phyloP scores from a whole-genome alignment of 768 basidiomycete genomes.

The Pisolithus tinctorius region DNA sequence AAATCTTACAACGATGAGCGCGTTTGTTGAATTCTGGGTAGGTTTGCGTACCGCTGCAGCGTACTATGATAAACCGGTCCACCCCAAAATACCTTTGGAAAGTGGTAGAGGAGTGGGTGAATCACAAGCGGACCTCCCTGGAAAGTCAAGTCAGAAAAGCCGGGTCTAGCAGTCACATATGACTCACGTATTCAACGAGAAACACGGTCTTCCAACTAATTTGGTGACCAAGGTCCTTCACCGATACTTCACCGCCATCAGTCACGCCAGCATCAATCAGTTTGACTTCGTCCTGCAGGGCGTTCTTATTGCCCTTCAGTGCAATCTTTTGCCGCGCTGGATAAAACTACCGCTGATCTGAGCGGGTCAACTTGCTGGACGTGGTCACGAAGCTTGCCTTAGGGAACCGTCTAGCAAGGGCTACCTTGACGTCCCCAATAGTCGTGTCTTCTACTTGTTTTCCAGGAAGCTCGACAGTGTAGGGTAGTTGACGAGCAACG shows the following conservation, averaged over 20 bases:
- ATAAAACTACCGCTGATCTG: conserved; percentile 47
- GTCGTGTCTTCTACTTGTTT: conserved; percentile 44
- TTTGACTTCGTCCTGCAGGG: conserved; percentile 56
- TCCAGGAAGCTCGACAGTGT: conserved; percentile 40
- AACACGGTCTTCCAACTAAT: conserved; percentile 86
- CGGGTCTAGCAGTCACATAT: not conserved
- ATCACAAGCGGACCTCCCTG: conserved; percentile 85
- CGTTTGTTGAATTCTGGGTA: not conserved
- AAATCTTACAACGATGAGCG: conserved; percentile 35
- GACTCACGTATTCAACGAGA: conserved; percentile 88
- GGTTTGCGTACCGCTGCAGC: conserved; percentile 57
- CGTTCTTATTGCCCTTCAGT: conserved; percentile 52
- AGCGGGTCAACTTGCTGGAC: conserved; percentile 1
- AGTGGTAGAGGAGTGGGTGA: conserved; percentile 78
- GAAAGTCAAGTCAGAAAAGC: conserved; percentile 2
- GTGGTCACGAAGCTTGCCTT: conserved; percentile 29
- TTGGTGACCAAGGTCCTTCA: conserved; percentile 92
- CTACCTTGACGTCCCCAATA: conserved; percentile 61
- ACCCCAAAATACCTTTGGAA: conserved; percentile 66
- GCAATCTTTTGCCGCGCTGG: conserved; percentile 67
- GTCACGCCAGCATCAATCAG: conserved; percentile 51
- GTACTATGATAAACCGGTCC: conserved; percentile 62
- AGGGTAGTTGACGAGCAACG: conserved; percentile 46
- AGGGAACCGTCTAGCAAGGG: conserved; percentile 51
- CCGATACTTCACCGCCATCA: conserved; percentile 56